Conservation (phyloP, 1,284 basidiomycete species). For the Waitea zeae region DNA sequence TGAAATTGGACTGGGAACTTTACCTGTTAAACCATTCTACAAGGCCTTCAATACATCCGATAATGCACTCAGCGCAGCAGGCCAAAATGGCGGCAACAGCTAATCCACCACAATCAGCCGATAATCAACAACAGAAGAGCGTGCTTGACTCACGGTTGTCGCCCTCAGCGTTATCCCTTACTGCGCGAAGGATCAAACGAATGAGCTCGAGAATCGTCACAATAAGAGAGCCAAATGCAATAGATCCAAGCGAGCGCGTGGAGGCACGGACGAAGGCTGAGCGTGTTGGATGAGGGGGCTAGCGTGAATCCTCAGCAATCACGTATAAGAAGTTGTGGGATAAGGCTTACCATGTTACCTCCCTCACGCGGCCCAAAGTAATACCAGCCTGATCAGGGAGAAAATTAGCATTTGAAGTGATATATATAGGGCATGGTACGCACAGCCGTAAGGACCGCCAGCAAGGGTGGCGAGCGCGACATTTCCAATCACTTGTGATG, state of each 20-base stretch:
- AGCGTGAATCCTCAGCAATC: constrained; percentile 36
- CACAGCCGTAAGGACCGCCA: constrained; percentile 46
- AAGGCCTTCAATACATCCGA: constrained; percentile 52
- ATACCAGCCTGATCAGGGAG: too few species aligned
- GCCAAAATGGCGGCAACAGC: constrained; percentile 61
- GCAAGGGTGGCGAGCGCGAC: constrained; percentile 67
- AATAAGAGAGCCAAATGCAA: constrained; percentile 81
- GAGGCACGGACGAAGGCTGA: constrained; percentile 68
- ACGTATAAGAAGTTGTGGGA: constrained; percentile 70
- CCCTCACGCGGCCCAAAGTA: constrained; percentile 42
- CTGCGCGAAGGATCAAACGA: constrained; percentile 44
- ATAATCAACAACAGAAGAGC: neutral
- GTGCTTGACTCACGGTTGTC: constrained; percentile 49
- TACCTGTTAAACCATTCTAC: constrained; percentile 76
- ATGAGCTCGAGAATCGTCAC: constrained; percentile 76
- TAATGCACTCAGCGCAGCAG: constrained; percentile 69
- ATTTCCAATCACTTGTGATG: constrained; percentile 65
- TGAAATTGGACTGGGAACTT: constrained; percentile 9
- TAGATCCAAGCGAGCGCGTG: constrained; percentile 74
- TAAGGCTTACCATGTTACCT: constrained; percentile 48
- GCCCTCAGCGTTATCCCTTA: constrained; percentile 48
- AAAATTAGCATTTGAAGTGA: too few species aligned
- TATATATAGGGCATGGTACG: constrained; percentile 10
- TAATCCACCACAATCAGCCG: constrained; percentile 8
- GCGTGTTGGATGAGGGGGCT: constrained; percentile 58